A percentile compares a stretch with the other conserved stretches of the same genome.
These are phyloP conservation scores for Phytomonas serpens DNA, from an alignment of 208 protist genomes.

Conservation along the genomic window DNA sequence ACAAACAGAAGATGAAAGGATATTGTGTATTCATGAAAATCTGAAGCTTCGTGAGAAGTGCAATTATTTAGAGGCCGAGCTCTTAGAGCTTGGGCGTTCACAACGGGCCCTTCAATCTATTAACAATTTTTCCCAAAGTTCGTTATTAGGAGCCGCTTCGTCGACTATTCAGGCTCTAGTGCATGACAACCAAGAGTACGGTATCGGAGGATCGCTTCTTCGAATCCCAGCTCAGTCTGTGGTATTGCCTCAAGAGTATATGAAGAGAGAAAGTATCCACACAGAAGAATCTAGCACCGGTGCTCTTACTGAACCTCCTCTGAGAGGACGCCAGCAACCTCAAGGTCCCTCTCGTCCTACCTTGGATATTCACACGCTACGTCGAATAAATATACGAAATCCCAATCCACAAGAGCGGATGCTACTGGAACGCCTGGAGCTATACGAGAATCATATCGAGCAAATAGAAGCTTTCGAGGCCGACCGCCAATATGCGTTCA, in stretches of 20 bases:
- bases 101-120: background rate
- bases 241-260: background rate
- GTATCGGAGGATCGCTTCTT: background rate
- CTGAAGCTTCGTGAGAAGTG: background rate
- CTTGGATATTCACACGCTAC: slow-evolving; percentile 30
- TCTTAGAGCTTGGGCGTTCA: background rate
- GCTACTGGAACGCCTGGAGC: slow-evolving; percentile 41
- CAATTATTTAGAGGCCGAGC: background rate
- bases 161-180: background rate
- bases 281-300: too few species aligned
- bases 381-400: slow-evolving; percentile 44
- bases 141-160: background rate
- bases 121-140: background rate
- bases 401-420: slow-evolving; percentile 52
- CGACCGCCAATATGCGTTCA: slow-evolving; percentile 54
- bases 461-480: slow-evolving; percentile 48
- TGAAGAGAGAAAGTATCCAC: background rate
- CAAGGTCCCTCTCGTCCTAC: slow-evolving; percentile 6
- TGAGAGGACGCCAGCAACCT: too few species aligned
- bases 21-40: background rate
- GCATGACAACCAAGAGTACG: background rate
- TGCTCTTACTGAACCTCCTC: too few species aligned
- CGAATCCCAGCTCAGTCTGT: background rate
- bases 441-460: slow-evolving; percentile 41
- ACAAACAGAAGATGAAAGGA: background rate